These are phyloP conservation scores for Gomphus sp. DNA, from an alignment of 1,284 basidiomycete genomes.

Conservation along the genomic window DNA sequence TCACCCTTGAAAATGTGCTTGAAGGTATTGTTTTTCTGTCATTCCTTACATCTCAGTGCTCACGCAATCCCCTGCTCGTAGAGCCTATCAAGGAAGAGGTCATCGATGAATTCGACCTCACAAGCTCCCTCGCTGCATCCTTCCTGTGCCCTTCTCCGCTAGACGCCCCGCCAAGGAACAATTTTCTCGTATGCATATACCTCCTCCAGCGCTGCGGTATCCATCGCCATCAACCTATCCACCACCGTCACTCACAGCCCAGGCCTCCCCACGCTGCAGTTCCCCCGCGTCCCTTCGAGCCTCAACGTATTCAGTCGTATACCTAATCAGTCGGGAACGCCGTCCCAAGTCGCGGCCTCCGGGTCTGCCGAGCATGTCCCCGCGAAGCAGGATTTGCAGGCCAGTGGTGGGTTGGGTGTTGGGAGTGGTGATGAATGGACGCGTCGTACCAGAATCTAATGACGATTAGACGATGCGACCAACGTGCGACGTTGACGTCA, in stretches of 20 bases:
- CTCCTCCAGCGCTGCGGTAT: not conserved
- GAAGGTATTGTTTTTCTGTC: constrained; percentile 46
- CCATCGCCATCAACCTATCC: not conserved
- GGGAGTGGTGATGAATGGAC: not conserved
- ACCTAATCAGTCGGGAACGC: constrained; percentile 49
- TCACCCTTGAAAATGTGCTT: constrained; percentile 87
- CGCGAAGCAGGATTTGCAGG: too few relatives aligned
- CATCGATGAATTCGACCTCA: constrained; percentile 77
- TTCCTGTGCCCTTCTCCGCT: constrained; percentile 42
- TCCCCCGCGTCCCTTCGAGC: constrained; percentile 1
- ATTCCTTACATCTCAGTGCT: not conserved
- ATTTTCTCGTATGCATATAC: not conserved
- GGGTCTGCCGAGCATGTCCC: not conserved
- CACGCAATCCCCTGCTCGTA: constrained; percentile 19
- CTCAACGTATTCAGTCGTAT: constrained; percentile 37
- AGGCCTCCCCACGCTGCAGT: not conserved
- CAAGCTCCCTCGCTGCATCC: constrained; percentile 54
- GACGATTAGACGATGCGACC: not conserved
- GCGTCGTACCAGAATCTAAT: not conserved
- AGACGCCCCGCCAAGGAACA: constrained; percentile 12
- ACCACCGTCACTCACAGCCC: not conserved
- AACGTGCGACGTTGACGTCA: not conserved
- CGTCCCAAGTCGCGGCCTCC: constrained; percentile 25
- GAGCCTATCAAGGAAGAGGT: constrained; percentile 88
- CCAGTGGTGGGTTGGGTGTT: not conserved